Evolutionary conservation across 805 yeast genomes (phyloP).

Genomic region (Wickerhamomyces canadensis): DNA sequence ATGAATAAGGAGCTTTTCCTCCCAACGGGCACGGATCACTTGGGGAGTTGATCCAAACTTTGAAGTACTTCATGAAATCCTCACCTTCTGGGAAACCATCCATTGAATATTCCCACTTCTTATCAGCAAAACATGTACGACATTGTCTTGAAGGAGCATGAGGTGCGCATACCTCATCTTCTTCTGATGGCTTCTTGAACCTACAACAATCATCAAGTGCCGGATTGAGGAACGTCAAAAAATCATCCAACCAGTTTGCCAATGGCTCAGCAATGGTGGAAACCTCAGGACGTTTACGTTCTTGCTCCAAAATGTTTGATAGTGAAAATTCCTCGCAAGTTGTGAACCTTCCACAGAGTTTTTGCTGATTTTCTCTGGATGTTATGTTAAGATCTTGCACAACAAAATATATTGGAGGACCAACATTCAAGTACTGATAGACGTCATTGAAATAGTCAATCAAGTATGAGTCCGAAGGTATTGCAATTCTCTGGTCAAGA

Average conservation of each 20-base stretch:
- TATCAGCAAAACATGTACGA: conserved; percentile 61
- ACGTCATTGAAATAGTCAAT: conserved; percentile 76
- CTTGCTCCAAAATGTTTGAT: conserved; percentile 80
- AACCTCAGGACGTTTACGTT: conserved; percentile 55
- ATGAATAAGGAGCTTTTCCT: conserved; percentile 87
- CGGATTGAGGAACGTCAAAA: conserved; percentile 81
- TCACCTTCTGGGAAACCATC: conserved; percentile 73
- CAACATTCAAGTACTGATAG: conserved; percentile 68
- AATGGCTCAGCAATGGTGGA: conserved; percentile 78
- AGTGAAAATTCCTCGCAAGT: conserved; percentile 76
- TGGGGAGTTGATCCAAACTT: conserved; percentile 77
- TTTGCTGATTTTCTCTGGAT: conserved; percentile 53
- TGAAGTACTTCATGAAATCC: conserved; percentile 66
- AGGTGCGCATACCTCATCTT: conserved; percentile 59
- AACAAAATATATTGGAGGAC: conserved; percentile 90
- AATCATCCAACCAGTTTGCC: conserved; percentile 93
- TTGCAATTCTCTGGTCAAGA: conserved; percentile 82
- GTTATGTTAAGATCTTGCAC: conserved; percentile 67
- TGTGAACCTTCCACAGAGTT: conserved; percentile 82
- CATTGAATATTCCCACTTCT: conserved; percentile 68
- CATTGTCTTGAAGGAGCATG: conserved; percentile 66
- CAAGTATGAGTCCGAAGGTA: conserved; percentile 78
- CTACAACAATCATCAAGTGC: conserved; percentile 82
- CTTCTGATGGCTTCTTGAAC: conserved; percentile 40
- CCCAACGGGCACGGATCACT: conserved; percentile 93